Evolutionary conservation across 2,329 filamentous ascomycete genomes (phyloP), one percentile per base, ranked within the genome.

Genomic region (Fusarium sp.): DNA sequence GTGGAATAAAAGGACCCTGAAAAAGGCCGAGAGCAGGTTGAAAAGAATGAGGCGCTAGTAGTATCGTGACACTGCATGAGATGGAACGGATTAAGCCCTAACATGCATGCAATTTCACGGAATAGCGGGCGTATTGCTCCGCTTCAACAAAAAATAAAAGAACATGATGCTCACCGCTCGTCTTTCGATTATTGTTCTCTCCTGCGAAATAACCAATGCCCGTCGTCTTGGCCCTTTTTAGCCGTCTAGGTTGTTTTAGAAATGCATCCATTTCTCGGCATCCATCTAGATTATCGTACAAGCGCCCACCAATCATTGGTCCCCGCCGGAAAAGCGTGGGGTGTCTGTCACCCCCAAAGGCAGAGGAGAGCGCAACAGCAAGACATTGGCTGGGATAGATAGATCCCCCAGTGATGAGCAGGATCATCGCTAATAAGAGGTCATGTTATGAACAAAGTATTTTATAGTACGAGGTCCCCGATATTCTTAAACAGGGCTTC

Each of bases 241-340:
- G 49, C 34, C 60, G 40, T 67, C 40, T 45, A 17, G 28, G 15
- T 20, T 34, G 49, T 34, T 22, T 53, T 42, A 40, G 17, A 43
- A 62, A 50, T 31, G 28, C 28, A 31, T 31, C 45, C 31, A 17
- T 20, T 44, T 55, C 45, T 55, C 51, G 52, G 54, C 59, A 59
- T 52, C 46, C 59, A 59, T 52, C 46, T 45, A 40, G 31, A 53
- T 46, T 45, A 48, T 52, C 36, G 45, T 45, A 69, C 53, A 69
- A 67, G 67, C 62, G 62, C 53, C 50, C 33, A 15, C 53, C 38
- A 67, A 49, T 51, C 54, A 70, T 57, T 69, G 50, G 66, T 40
- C 50, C 54, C 40, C 53, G 31, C 39, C 22, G 22, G 22, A n/a
- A 33, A 24, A 48, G 24, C 58, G 53, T 57, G 60, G 65, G 50